Percentiles rank a stretch among this genome's conserved stretches.
These are phyloP conservation scores for Zangia roseola DNA, from an alignment of 768 basidiomycete species.

Conservation along the genomic window DNA sequence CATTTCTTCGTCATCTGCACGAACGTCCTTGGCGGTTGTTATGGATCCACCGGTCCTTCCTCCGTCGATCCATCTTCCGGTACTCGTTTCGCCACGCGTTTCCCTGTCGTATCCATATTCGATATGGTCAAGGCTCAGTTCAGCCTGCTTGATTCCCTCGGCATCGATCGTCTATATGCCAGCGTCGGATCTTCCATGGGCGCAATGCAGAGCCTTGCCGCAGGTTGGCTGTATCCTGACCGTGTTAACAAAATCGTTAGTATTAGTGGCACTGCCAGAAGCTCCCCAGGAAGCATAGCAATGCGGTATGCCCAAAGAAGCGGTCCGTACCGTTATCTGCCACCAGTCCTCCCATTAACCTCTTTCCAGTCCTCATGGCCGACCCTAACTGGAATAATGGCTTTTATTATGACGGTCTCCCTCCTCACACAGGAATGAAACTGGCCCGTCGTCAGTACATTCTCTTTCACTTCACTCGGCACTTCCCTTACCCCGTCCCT, in stretches of 20 bases:
- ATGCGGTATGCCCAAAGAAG: constrained; percentile 97
- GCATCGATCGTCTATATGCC: constrained; percentile 84
- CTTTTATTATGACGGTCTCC: constrained; percentile 94
- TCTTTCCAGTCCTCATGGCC: constrained; percentile 84
- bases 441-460: constrained; percentile 83
- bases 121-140: constrained; percentile 98
- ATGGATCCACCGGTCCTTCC: constrained; percentile 94
- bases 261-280: constrained; percentile 93
- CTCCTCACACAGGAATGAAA: constrained; percentile 98
- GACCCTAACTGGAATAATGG: constrained; percentile 99
- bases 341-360: background rate
- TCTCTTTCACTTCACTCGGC: background rate
- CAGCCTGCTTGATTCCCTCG: constrained; percentile 76
- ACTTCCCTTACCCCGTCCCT: background rate
- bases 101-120: constrained; percentile 90
- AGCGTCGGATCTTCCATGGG: constrained; percentile 97
- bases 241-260: constrained; percentile 88
- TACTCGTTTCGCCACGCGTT: constrained; percentile 80
- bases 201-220: constrained; percentile 94
- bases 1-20: constrained; percentile 93
- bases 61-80: constrained; percentile 70
- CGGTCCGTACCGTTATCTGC: constrained; percentile 47
- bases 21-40: constrained; percentile 96
- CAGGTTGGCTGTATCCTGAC: constrained; percentile 90
- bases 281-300: constrained; percentile 88